phyloP scores from a whole-genome alignment of 176 grass and related monocot species.

The Panicum miliaceum region DNA sequence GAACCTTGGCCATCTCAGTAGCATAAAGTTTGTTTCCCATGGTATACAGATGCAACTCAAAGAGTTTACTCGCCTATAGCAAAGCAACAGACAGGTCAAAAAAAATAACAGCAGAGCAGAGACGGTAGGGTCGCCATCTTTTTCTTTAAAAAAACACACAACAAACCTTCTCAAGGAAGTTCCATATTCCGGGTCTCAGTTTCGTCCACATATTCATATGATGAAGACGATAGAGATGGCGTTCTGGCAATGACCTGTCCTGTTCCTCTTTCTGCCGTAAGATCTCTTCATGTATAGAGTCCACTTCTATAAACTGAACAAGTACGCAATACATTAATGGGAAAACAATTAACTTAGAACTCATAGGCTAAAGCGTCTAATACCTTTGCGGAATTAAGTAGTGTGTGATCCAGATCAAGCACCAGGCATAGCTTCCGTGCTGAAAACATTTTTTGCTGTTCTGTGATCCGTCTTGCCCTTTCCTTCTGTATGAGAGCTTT shows the following conservation, averaged over 20 bases:
- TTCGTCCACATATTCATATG: slow-evolving; percentile 99
- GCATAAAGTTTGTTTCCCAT: slow-evolving; percentile 99
- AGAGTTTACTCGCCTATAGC: slow-evolving; percentile 82
- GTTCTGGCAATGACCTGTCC: slow-evolving; percentile 68
- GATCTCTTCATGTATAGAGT: slow-evolving; percentile 77
- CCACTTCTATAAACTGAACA: slow-evolving; percentile 90
- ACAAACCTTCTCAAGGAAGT: slow-evolving; percentile 92
- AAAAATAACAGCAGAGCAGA: background rate
- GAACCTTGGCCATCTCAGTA: slow-evolving; percentile 96
- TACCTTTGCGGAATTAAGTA: slow-evolving; percentile 99
- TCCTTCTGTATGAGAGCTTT: slow-evolving; percentile 96
- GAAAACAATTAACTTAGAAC: slow-evolving; percentile 30
- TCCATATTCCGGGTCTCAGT: slow-evolving; percentile 96
- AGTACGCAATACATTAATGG: slow-evolving; percentile 9
- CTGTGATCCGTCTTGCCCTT: slow-evolving; percentile 84
- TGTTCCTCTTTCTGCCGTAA: slow-evolving; percentile 94
- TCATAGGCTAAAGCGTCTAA: slow-evolving; percentile 30
- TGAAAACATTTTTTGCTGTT: slow-evolving; percentile 90
- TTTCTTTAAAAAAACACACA: background rate
- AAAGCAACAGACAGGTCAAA: slow-evolving; percentile 38
- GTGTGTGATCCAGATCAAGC: slow-evolving; percentile 97
- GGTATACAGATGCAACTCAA: slow-evolving; percentile 93
- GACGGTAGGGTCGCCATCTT: background rate
- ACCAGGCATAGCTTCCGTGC: slow-evolving; percentile 87
- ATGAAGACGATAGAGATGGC: slow-evolving; percentile 81